Evolutionary conservation across 2,329 filamentous ascomycete species (phyloP).

Genomic region (Coniochaeta hoffmannii): DNA sequence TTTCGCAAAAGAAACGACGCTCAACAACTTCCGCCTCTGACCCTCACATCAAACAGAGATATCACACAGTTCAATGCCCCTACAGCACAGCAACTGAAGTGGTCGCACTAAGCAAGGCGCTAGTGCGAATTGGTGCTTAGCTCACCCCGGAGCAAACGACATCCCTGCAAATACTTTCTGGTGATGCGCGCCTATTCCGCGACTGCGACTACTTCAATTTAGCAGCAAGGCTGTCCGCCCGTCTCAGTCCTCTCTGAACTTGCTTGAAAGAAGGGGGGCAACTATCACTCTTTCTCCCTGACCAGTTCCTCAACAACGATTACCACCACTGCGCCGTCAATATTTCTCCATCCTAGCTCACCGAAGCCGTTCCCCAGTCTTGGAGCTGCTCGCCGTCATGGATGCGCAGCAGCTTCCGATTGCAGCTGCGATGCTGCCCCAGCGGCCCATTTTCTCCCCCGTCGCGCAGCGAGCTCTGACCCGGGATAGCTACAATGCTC

Average conservation of each 20-base stretch:
- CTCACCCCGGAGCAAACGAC: neutral
- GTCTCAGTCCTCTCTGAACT: neutral
- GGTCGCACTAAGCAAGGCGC: neutral
- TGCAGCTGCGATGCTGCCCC: neutral
- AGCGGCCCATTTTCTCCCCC: conserved; percentile 9
- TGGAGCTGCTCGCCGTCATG: neutral
- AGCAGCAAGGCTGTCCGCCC: neutral
- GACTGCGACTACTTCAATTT: neutral
- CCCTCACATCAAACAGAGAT: too few relatives aligned
- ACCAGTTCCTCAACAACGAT: neutral
- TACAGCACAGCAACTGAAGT: neutral
- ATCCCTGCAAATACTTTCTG: neutral
- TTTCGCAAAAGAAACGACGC: too few relatives aligned
- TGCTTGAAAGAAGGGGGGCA: neutral
- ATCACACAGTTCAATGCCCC: too few relatives aligned
- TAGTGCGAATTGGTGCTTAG: neutral
- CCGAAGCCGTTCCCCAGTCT: neutral
- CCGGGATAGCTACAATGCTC: conserved; percentile 50
- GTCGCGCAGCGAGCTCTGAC: conserved; percentile 15
- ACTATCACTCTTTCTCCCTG: neutral
- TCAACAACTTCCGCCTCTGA: too few relatives aligned
- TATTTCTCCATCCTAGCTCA: neutral
- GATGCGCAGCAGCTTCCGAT: conserved; percentile 5
- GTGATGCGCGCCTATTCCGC: conserved; percentile 1
- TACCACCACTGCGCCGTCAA: neutral